These are phyloP conservation scores for Chrysoporthe puriensis DNA, from an alignment of 2,329 filamentous ascomycete genomes.

Conservation along the genomic window DNA sequence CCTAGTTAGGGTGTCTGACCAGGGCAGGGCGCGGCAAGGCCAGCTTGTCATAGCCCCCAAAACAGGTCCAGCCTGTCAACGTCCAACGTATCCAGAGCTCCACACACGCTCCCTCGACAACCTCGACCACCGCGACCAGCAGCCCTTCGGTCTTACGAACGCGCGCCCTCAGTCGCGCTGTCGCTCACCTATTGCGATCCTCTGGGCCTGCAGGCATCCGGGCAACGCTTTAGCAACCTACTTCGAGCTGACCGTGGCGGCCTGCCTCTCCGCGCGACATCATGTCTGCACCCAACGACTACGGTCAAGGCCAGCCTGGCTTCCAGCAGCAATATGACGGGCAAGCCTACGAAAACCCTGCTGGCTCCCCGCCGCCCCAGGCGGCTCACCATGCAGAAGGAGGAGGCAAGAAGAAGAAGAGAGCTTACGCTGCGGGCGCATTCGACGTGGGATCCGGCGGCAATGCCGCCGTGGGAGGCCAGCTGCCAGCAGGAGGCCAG, in stretches of 20 bases:
- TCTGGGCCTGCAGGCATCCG: conserved; percentile 19
- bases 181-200: conserved; percentile 12
- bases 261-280: conserved; percentile 36
- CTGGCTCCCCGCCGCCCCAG: conserved; percentile 41
- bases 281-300: conserved; percentile 63
- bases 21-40: conserved; percentile 14
- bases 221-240: conserved; percentile 30
- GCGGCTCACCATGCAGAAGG: conserved; percentile 42
- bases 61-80: conserved; percentile 22
- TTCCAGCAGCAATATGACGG: conserved; percentile 43
- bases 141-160: background rate
- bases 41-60: conserved; percentile 26
- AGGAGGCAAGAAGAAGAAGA: conserved; percentile 80
- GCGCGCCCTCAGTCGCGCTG: background rate
- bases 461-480: conserved; percentile 67
- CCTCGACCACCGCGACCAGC: conserved; percentile 15
- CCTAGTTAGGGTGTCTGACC: background rate
- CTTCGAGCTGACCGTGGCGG: conserved; percentile 32
- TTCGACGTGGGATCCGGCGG: conserved; percentile 90
- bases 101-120: conserved; percentile 19
- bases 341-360: conserved; percentile 43
- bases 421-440: conserved; percentile 90
- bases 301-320: conserved; percentile 50
- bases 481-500: conserved; percentile 44
- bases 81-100: conserved; percentile 19